Conservation (phyloP, 75 land plant genomes). For the Selaginella moellendorffii region DNA sequence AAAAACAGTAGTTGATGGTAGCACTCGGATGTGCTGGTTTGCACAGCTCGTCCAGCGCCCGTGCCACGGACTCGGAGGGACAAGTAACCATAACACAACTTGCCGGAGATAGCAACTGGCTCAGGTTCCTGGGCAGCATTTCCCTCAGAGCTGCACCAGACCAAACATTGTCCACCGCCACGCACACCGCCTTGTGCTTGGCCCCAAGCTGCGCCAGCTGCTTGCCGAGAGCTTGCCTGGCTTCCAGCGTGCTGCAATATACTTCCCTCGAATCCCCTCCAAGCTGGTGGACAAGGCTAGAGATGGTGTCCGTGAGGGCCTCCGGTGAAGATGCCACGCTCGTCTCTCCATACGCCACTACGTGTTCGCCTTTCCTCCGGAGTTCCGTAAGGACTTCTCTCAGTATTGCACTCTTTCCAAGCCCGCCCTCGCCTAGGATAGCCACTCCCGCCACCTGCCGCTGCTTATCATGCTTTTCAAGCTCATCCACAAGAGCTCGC, state of each 20-base stretch:
- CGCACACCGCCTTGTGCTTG: not conserved
- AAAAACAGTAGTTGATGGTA: not conserved
- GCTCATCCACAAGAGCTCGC: not conserved
- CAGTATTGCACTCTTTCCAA: not conserved
- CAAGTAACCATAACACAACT: not conserved
- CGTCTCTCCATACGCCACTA: not conserved
- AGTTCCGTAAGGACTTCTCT: not conserved
- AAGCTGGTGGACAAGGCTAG: not conserved
- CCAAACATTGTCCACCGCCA: constrained; percentile 5
- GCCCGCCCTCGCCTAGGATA: not conserved
- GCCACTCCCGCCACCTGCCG: not conserved
- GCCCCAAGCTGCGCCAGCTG: not conserved
- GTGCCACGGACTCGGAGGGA: not conserved
- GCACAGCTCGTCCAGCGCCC: constrained; percentile 1
- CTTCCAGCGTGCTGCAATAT: constrained; percentile 1
- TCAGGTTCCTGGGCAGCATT: not conserved
- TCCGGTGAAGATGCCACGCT: not conserved
- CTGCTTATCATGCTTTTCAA: not conserved
- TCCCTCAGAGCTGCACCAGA: not conserved
- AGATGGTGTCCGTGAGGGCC: not conserved
- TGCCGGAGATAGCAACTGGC: not conserved
- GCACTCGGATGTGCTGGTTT: not conserved
- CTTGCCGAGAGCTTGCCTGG: not conserved
- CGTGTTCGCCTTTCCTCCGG: not conserved
- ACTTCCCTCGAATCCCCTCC: constrained; percentile 2